These are phyloP conservation scores for Corymbia calophylla DNA, from an alignment of 441 rosid species.

Conservation along the genomic window DNA sequence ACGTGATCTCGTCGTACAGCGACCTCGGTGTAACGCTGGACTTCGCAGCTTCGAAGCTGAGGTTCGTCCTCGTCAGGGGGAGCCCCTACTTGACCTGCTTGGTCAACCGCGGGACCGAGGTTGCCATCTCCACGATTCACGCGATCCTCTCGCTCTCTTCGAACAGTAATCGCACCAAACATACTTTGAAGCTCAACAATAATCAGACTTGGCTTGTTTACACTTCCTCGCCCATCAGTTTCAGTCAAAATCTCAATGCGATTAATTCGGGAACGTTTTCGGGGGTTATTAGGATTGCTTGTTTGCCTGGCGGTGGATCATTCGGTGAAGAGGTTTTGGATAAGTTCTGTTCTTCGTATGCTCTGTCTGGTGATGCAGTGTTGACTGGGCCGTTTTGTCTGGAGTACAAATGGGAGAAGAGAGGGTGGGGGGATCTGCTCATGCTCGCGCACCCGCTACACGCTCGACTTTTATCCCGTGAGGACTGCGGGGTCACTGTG, in stretches of 20 bases:
- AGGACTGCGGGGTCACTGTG: slow-evolving; percentile 31
- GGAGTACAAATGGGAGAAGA: slow-evolving; percentile 79
- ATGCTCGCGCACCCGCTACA: slow-evolving; percentile 93
- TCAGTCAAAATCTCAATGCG: slow-evolving; percentile 29
- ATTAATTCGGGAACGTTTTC: slow-evolving; percentile 41
- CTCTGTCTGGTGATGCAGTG: slow-evolving; percentile 67
- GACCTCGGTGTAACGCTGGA: slow-evolving; percentile 81
- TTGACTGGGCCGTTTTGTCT: slow-evolving; percentile 60
- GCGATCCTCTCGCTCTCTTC: slow-evolving; percentile 48
- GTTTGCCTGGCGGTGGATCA: slow-evolving; percentile 40
- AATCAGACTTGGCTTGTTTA: slow-evolving; percentile 85
- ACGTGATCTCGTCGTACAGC: slow-evolving; percentile 53
- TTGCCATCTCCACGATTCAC: slow-evolving; percentile 70
- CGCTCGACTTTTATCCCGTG: slow-evolving; percentile 37
- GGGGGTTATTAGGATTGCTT: slow-evolving; percentile 55
- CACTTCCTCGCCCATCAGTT: slow-evolving; percentile 53
- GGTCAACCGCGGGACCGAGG: slow-evolving; percentile 25
- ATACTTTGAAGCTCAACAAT: slow-evolving; percentile 60
- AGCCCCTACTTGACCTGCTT: slow-evolving; percentile 76
- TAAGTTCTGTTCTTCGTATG: slow-evolving; percentile 72
- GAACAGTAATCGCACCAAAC: slow-evolving; percentile 46
- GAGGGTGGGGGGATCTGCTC: slow-evolving; percentile 89
- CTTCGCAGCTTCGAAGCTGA: slow-evolving; percentile 51
- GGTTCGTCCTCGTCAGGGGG: slow-evolving; percentile 74
- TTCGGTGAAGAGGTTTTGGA: slow-evolving; percentile 50